Conservation (phyloP, 1,284 basidiomycete species). For the Ceratobasidium theobromae region DNA sequence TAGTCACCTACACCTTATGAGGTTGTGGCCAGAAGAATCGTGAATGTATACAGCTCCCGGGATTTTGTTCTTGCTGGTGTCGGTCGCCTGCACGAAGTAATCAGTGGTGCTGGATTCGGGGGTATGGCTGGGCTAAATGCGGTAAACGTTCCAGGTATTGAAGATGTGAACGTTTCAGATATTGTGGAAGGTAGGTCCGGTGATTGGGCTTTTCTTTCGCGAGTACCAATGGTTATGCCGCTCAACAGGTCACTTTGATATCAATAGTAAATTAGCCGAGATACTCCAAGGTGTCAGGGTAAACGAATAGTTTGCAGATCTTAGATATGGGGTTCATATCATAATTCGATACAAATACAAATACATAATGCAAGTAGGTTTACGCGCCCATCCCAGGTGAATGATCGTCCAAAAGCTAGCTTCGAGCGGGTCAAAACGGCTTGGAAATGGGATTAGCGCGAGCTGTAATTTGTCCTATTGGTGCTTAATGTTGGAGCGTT, state of each 20-base stretch:
- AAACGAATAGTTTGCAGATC: constrained; percentile 23
- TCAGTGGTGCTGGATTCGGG: constrained; percentile 45
- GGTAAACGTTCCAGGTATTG: constrained; percentile 45
- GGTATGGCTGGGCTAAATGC: constrained; percentile 40
- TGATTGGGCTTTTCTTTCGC: no score
- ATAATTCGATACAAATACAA: not conserved
- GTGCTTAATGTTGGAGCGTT: no score
- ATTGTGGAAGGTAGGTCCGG: constrained; percentile 41
- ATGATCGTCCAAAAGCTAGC: no score
- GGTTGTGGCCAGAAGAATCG: constrained; percentile 50
- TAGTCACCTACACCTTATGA: constrained; percentile 4
- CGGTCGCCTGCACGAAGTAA: constrained; percentile 51
- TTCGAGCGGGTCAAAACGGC: no score
- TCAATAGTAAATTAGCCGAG: constrained; percentile 31
- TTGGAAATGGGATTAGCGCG: no score
- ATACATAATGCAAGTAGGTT: no score
- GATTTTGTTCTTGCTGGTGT: constrained; percentile 55
- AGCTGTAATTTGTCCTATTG: no score
- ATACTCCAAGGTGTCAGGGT: constrained; percentile 25
- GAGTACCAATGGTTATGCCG: not conserved
- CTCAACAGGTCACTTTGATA: constrained; percentile 35
- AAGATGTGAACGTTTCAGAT: constrained; percentile 47
- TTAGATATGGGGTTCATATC: not conserved
- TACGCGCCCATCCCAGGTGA: no score
- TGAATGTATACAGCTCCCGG: constrained; percentile 49